Base-by-base conservation (phyloP, 2,329 filamentous ascomycete genomes). In the Thielaviopsis ethacetica region DNA sequence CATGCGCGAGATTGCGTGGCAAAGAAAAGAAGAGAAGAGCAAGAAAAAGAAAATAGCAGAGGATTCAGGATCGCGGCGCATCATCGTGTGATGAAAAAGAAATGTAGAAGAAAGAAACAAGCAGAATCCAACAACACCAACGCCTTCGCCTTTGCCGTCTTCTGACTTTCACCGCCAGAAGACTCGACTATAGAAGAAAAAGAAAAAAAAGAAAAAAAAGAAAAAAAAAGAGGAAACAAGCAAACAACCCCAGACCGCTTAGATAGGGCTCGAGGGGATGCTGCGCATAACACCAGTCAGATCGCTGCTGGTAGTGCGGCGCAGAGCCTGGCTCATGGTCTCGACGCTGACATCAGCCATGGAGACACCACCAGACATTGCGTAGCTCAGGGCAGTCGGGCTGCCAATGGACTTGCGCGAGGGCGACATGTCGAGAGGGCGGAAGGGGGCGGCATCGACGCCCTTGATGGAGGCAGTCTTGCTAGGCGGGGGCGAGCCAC, bases 271-370 rank as follows among this genome's bases (percentile, higher is more conserved):
- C 38, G 76, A 71, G 3, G 81, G 80, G 56, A 75, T 71, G 69
- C 81, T 84, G 62, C 78, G 73, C 54, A 75, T 68, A 54, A 71
- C 73, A 19, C 38, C 38, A 63, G 76, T 75, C 60, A 96, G 72
- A 68, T 96, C 91, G 19, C 86, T 82, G 70, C 89, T 95, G 52
- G 84, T 88, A 15, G 90, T 95, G 69, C 88, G 85, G 67, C 87
- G 78, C 67, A 96, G 74, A 17, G 89, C 91, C 71, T 96, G 90
- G 57, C 85, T 80, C 91, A 96, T 95, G 3, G 91, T 96, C 75
- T 96, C 90, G 63, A 96, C 86, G 61, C 86, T 89, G 61, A 96
- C 74, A 63, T 95, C 91, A 62, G 75, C 74, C 54, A 76, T 70
- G 38, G 66, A 62, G 49, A 65, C 61, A 15, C 70, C 57, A 64